Evolutionary conservation across 768 basidiomycete genomes (phyloP), one percentile per base, ranked within the genome.

Genomic region (Chlorophyllum brunneum): DNA sequence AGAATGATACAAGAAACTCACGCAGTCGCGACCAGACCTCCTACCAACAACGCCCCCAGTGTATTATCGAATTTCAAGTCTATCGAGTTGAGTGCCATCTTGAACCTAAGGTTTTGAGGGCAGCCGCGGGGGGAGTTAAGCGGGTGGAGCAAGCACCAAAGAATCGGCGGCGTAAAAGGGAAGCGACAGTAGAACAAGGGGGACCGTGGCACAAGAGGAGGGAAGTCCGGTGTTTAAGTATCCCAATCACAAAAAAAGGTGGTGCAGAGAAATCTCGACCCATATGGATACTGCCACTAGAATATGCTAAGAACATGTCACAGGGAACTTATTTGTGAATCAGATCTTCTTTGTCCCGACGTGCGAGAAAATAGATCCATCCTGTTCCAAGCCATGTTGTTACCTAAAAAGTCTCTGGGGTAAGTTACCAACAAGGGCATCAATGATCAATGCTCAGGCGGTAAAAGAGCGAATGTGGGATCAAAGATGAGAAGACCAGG

Each of bases 1-100:
- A 52, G 40, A 53, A 3, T 24, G 38, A 18, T 1, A 37, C 49
- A 51, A 36, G 13, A 2, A n/a, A 65, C 78, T 51, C 59, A 83
- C 82, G 75, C 74, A 62, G 78, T 72, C 11, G 79, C 77, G 23
- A 76, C 57, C 44, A 83, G 67, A 4, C 78, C 76, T 4, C 81
- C 82, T 3, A 83, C 51, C 20, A 83, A 67, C 31, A 82, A 62
- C 23, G 82, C 74, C 6, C 82, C 83, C 2, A 85, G 68, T 0
- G 77, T 81, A 50, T 76, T 74, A 56, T 76, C 73, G 33, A 79
- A 72, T 24, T 61, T 65, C 29, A 56, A 24, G 16, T 23, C 18
- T 15, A n/a, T 40, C 18, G 43, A 11, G 13, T 23, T 42, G 29
- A 36, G 30, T 7, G 49, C 10, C 49, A 51, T 51, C 38, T 39